phyloP scores from a whole-genome alignment of 192 early-diverging fungal species.

The Polychytrium aggregatum region DNA sequence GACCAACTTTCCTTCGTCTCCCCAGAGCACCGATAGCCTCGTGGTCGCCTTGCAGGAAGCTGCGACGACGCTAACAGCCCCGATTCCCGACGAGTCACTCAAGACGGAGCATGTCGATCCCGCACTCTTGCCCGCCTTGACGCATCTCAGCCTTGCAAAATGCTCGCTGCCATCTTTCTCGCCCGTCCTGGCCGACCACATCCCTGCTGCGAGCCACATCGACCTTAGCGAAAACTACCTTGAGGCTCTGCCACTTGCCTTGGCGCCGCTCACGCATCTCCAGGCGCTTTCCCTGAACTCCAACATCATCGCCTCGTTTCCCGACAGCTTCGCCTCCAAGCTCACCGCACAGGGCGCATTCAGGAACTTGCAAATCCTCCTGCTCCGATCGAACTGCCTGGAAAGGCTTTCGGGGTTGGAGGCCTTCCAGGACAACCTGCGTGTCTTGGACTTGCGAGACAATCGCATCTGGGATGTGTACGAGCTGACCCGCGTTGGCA shows the following conservation, averaged over 20 bases:
- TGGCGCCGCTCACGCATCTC: slow-evolving; percentile 11
- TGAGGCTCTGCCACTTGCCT: slow-evolving; percentile 6
- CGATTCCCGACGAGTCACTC: no score
- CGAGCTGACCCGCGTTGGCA: slow-evolving; percentile 18
- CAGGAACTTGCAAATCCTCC: slow-evolving; percentile 9
- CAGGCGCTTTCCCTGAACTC: slow-evolving; percentile 5
- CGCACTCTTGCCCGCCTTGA: slow-evolving; percentile 8
- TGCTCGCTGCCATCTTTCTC: slow-evolving; percentile 11
- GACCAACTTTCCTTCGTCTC: no score
- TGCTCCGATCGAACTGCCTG: slow-evolving; percentile 12
- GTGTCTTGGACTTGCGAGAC: slow-evolving; percentile 16
- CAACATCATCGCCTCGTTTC: slow-evolving; percentile 18
- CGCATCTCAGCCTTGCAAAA: slow-evolving; percentile 10
- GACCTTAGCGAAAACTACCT: slow-evolving; percentile 20
- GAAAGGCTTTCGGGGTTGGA: slow-evolving; percentile 21
- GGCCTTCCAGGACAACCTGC: slow-evolving; percentile 14
- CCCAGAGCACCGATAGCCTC: no score
- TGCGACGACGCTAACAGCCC: no score
- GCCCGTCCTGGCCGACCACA: slow-evolving; percentile 1
- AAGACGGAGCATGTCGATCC: no score
- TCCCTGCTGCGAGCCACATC: slow-evolving; percentile 9
- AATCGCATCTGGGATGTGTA: slow-evolving; percentile 35
- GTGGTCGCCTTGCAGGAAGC: no score
- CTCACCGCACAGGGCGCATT: slow-evolving; percentile 8
- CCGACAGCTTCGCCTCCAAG: no score